These are phyloP conservation scores for Globisporangium solare DNA, from an alignment of 352 stramenopile genomes.

Conservation along the genomic window DNA sequence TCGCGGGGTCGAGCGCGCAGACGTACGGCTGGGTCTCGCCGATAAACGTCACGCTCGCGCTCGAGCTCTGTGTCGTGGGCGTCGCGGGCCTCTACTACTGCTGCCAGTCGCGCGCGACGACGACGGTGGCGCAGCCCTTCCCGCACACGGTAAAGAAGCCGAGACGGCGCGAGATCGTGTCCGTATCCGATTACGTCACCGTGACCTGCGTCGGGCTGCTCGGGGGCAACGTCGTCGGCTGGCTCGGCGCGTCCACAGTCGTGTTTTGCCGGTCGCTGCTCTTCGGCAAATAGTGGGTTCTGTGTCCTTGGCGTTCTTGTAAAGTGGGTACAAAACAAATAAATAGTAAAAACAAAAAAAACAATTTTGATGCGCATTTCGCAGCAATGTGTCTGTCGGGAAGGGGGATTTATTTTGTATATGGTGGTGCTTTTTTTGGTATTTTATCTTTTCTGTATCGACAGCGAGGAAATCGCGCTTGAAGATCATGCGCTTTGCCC, in stretches of 20 bases:
- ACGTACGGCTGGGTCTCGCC: conserved; percentile 29
- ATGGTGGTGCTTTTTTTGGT: conserved; percentile 9
- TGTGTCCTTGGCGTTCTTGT: not conserved
- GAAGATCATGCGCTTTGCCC: too few relatives aligned
- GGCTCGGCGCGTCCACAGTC: conserved; percentile 43
- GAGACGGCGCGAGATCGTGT: conserved; percentile 42
- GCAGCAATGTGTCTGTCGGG: too few relatives aligned
- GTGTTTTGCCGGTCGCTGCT: conserved; percentile 56
- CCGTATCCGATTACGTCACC: conserved; percentile 64
- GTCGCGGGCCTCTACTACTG: conserved; percentile 63
- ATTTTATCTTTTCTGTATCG: conserved; percentile 4
- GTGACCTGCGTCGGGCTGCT: conserved; percentile 58
- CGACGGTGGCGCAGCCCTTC: conserved; percentile 11
- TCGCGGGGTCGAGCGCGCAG: conserved; percentile 39
- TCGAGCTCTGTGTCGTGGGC: conserved; percentile 49
- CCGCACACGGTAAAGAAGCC: conserved; percentile 14
- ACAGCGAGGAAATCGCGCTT: too few relatives aligned
- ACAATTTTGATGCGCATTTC: not conserved
- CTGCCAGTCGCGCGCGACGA: conserved; percentile 16
- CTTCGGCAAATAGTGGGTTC: conserved; percentile 25
- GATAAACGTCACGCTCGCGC: conserved; percentile 18
- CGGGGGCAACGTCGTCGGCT: conserved; percentile 55
- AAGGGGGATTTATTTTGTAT: not conserved
- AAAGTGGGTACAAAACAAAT: not conserved
- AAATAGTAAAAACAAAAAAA: too few relatives aligned